These are phyloP conservation scores for Diutina siamensis DNA, from an alignment of 1,139 yeast species.

Conservation along the genomic window DNA sequence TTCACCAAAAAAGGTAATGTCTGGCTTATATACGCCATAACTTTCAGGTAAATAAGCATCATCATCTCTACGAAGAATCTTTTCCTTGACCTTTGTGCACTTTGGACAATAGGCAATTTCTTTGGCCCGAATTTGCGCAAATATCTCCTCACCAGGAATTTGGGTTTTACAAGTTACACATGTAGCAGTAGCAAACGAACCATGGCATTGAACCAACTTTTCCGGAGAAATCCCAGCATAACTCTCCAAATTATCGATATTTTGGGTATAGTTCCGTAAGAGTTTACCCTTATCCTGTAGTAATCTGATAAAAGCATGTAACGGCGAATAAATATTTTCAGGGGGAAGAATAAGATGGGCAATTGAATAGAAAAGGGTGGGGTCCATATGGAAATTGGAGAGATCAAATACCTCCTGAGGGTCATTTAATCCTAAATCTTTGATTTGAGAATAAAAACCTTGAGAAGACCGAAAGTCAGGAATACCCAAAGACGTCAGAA, in stretches of 20 bases:
- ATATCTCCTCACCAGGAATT: constrained; percentile 59
- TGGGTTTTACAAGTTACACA: constrained; percentile 69
- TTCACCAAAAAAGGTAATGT: constrained; percentile 92
- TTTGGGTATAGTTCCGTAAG: constrained; percentile 84
- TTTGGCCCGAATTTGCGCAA: constrained; percentile 45
- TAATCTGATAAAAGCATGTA: constrained; percentile 72
- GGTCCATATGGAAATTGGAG: constrained; percentile 63
- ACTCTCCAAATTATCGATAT: constrained; percentile 83
- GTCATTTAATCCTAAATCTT: constrained; percentile 59
- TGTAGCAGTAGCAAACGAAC: constrained; percentile 86
- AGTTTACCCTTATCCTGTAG: constrained; percentile 72
- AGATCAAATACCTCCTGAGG: constrained; percentile 93
- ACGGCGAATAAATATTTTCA: constrained; percentile 60
- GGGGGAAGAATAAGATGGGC: constrained; percentile 87
- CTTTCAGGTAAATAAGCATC: constrained; percentile 26
- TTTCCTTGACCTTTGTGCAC: constrained; percentile 33
- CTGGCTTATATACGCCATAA: constrained; percentile 88
- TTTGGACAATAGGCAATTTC: constrained; percentile 65
- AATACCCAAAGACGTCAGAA: constrained; percentile 86
- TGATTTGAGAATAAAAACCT: constrained; percentile 72
- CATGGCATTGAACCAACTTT: constrained; percentile 86
- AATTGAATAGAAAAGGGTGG: constrained; percentile 72
- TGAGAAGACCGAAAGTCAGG: constrained; percentile 90
- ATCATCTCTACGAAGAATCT: constrained; percentile 15
- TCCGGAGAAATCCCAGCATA: constrained; percentile 67